phyloP scores from a whole-genome alignment of 2,329 filamentous ascomycete species.

The Fusarium cicatricum region DNA sequence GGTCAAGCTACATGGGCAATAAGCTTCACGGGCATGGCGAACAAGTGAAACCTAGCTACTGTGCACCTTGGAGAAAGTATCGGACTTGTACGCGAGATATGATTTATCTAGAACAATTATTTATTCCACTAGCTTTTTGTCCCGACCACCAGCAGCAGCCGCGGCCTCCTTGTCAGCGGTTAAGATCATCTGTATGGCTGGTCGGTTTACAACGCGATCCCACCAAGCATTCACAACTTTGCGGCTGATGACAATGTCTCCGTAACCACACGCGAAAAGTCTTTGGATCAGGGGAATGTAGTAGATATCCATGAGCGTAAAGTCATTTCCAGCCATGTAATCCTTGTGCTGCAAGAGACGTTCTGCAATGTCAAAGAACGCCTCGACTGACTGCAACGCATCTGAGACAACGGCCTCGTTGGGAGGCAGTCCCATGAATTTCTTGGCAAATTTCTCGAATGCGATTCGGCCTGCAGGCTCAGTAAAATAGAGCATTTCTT shows the following conservation, averaged over 20 bases:
- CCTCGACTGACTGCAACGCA: slow-evolving; percentile 49
- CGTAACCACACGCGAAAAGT: slow-evolving; percentile 52
- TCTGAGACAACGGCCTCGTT: slow-evolving; percentile 51
- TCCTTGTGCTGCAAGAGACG: slow-evolving; percentile 47
- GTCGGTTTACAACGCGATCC: slow-evolving; percentile 48
- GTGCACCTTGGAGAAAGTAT: too few species aligned
- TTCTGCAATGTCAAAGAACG: slow-evolving; percentile 55
- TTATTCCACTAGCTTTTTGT: too few species aligned
- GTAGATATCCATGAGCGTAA: slow-evolving; percentile 56
- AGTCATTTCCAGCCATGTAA: slow-evolving; percentile 56
- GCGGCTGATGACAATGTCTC: slow-evolving; percentile 47
- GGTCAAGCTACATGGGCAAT: too few species aligned
- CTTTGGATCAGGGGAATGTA: slow-evolving; percentile 56
- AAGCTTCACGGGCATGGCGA: too few species aligned
- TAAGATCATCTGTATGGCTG: slow-evolving; percentile 49
- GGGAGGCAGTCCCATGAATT: slow-evolving; percentile 51
- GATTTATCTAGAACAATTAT: too few species aligned
- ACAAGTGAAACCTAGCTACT: too few species aligned
- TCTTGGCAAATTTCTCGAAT: slow-evolving; percentile 57
- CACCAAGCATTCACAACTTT: slow-evolving; percentile 52
- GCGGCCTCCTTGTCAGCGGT: slow-evolving; percentile 47
- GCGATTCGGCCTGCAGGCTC: slow-evolving; percentile 53
- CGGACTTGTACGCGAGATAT: too few species aligned
- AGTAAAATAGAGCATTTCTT: slow-evolving; percentile 54
- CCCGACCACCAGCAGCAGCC: slow-evolving; percentile 33